Evolutionary conservation across 768 basidiomycete genomes (phyloP).

Genomic region (Pleurotus tuber-regium): DNA sequence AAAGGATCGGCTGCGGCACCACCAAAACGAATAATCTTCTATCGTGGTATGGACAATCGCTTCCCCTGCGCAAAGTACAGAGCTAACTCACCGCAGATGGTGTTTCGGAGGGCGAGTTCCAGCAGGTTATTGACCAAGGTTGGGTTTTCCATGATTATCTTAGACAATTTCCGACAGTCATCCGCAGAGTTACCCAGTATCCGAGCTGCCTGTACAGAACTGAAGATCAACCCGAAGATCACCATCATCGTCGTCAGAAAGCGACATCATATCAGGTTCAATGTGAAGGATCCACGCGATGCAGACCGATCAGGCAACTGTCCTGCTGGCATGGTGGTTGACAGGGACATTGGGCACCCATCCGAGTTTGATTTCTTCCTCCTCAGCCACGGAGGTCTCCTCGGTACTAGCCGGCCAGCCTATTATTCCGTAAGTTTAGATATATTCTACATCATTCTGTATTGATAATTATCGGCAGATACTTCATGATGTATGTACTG

Average conservation of each 20-base stretch:
- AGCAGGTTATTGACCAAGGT: conserved; percentile 57
- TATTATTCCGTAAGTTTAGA: conserved; percentile 39
- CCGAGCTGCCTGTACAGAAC: conserved; percentile 58
- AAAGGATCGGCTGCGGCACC: conserved; percentile 32
- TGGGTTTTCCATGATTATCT: conserved; percentile 12
- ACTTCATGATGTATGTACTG: conserved; percentile 33
- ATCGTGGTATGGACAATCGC: conserved; percentile 52
- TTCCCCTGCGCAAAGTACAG: conserved; percentile 9
- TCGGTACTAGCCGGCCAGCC: conserved; percentile 68
- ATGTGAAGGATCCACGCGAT: conserved; percentile 42
- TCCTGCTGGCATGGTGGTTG: conserved; percentile 77
- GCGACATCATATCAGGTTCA: conserved; percentile 65
- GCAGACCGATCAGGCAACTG: conserved; percentile 72
- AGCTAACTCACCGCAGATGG: conserved; percentile 36
- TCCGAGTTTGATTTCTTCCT: conserved; percentile 80
- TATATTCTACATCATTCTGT: neutral
- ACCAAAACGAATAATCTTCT: conserved; percentile 77
- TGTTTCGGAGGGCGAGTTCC: conserved; percentile 53
- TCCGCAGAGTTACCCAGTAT: conserved; percentile 11
- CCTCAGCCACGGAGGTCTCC: conserved; percentile 72
- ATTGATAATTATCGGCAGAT: conserved; percentile 20
- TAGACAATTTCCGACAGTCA: neutral
- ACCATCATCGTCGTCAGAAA: conserved; percentile 83
- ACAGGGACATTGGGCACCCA: conserved; percentile 66
- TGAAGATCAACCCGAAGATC: conserved; percentile 61